Conservation (phyloP, 371 early-diverging fungal species). For the Capillidium heterosporum region DNA sequence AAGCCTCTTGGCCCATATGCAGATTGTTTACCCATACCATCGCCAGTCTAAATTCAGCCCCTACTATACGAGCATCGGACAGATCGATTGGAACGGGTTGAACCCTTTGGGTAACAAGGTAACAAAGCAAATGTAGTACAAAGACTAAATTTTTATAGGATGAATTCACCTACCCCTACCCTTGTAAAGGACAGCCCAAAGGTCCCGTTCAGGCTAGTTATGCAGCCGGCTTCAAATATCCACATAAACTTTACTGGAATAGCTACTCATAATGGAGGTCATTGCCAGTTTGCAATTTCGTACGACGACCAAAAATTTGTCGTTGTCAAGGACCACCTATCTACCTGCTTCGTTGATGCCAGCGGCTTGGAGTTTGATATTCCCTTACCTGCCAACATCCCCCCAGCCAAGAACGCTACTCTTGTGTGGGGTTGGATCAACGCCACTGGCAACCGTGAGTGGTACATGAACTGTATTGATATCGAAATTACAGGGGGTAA, state of each 20-base stretch:
- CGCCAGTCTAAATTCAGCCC: too few species aligned
- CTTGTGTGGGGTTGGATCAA: constrained; percentile 53
- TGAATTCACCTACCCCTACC: not conserved
- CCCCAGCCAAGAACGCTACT: constrained; percentile 8
- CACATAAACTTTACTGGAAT: not conserved
- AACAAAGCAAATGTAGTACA: too few species aligned
- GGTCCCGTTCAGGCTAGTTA: not conserved
- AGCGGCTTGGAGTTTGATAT: not conserved
- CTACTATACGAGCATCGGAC: too few species aligned
- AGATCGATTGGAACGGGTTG: too few species aligned
- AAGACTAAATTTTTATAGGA: not conserved
- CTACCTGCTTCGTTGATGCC: not conserved
- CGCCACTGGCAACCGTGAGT: constrained; percentile 35
- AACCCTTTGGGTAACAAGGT: too few species aligned
- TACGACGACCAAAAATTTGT: constrained; percentile 31
- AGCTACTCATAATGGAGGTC: constrained; percentile 30
- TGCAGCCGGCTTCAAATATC: not conserved
- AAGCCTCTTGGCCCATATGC: too few species aligned
- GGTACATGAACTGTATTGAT: constrained; percentile 51
- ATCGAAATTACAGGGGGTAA: constrained; percentile 18
- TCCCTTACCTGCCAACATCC: not conserved
- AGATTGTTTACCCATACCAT: too few species aligned
- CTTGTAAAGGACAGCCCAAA: not conserved
- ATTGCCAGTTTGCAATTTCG: constrained; percentile 44
- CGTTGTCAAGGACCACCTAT: not conserved